Evolutionary conservation across 1,284 basidiomycete species (phyloP).

Genomic region (Sanghuangporus weigelae): DNA sequence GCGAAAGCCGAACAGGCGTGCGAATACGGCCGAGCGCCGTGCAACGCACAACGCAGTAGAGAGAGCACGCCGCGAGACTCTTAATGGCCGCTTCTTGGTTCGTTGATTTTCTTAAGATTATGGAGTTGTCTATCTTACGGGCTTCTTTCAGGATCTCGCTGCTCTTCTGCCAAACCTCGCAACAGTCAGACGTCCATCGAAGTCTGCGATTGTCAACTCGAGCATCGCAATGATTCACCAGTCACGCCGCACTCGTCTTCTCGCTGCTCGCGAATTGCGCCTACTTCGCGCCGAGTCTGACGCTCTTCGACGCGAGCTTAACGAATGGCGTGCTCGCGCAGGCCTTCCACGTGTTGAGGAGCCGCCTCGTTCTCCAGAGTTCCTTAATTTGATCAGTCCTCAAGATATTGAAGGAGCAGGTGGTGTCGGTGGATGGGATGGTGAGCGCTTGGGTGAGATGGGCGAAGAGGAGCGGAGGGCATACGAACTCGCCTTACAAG

Average conservation of each 20-base stretch:
- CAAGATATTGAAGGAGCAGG: conserved; percentile 50
- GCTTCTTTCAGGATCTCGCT: conserved; percentile 66
- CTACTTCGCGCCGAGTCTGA: conserved; percentile 72
- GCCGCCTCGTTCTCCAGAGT: conserved; percentile 61
- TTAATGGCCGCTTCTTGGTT: conserved; percentile 86
- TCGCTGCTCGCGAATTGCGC: conserved; percentile 75
- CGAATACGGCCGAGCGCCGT: conserved; percentile 90
- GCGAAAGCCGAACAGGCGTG: conserved; percentile 75
- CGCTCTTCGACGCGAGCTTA: conserved; percentile 76
- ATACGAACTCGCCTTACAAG: conserved; percentile 37
- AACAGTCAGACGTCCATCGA: conserved; percentile 86
- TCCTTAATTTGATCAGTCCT: conserved; percentile 52
- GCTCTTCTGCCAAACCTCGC: conserved; percentile 85
- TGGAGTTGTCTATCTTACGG: neutral
- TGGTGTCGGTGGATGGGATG: conserved; percentile 11
- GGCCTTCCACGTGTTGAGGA: conserved; percentile 65
- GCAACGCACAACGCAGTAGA: conserved; percentile 95
- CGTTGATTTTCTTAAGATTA: conserved; percentile 27
- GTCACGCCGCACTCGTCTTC: conserved; percentile 71
- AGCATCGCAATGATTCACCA: conserved; percentile 81
- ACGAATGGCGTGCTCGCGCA: conserved; percentile 80
- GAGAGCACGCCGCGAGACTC: conserved; percentile 83
- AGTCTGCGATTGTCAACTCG: conserved; percentile 92
- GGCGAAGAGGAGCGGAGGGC: conserved; percentile 24
- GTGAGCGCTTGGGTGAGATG: conserved; percentile 15